A percentile compares a stretch with the other conserved stretches of the same genome.
These are phyloP conservation scores for Nicotiana otophora DNA, from an alignment of 257 asterid species.

Conservation along the genomic window DNA sequence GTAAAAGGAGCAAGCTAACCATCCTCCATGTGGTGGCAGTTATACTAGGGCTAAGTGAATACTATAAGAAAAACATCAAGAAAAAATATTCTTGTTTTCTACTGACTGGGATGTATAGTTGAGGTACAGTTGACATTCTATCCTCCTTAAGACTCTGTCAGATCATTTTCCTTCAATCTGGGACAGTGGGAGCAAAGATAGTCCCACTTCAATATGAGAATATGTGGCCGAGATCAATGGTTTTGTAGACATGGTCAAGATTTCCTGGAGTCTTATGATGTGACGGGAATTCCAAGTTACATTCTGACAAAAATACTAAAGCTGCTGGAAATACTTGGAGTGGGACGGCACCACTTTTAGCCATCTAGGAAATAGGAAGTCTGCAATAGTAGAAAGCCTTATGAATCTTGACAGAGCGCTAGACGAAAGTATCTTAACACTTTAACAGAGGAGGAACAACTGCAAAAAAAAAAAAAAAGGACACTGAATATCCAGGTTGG, in stretches of 20 bases:
- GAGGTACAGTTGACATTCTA: neutral
- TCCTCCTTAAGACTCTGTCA: neutral
- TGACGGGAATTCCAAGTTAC: neutral
- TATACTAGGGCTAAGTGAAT: neutral
- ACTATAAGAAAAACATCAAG: neutral
- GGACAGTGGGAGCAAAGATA: neutral
- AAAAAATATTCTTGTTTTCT: neutral
- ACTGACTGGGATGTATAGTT: neutral
- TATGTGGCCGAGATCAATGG: neutral
- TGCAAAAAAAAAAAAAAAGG: no score
- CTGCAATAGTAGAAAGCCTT: no score
- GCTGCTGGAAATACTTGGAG: no score
- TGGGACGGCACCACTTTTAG: no score
- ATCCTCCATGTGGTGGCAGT: neutral
- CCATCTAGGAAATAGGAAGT: no score
- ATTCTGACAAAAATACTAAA: no score
- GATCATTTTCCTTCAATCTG: neutral
- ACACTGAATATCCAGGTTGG: no score
- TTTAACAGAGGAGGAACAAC: no score
- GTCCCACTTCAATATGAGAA: neutral
- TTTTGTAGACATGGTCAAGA: neutral
- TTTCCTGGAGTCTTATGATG: neutral
- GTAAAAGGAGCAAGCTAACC: neutral
- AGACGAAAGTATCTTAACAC: no score
- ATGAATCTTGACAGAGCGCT: no score